These are phyloP conservation scores for Lachancea sp. DNA, from an alignment of 805 yeast species.

Conservation along the genomic window DNA sequence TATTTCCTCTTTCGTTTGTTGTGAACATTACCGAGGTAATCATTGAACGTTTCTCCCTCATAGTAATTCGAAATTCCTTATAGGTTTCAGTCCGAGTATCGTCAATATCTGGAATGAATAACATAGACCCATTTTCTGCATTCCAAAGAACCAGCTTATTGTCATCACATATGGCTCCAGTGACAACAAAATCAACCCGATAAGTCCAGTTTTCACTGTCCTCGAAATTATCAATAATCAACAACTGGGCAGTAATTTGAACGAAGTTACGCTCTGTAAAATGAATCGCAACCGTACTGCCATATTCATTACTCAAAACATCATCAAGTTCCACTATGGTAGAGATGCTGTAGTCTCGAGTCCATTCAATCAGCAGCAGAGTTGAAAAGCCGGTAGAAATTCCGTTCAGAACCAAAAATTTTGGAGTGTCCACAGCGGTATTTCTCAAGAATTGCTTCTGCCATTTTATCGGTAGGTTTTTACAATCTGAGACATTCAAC, in stretches of 20 bases:
- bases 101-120: slow-evolving; percentile 10
- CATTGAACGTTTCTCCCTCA: slow-evolving; percentile 8
- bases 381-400: not conserved
- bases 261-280: slow-evolving; percentile 13
- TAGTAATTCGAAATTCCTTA: slow-evolving; percentile 19
- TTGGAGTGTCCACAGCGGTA: not conserved
- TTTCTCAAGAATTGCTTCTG: not conserved
- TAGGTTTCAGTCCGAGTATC: not conserved
- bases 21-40: slow-evolving; percentile 3
- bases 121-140: slow-evolving; percentile 4
- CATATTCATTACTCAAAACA: slow-evolving; percentile 11
- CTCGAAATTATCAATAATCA: slow-evolving; percentile 11
- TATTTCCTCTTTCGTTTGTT: not conserved
- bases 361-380: slow-evolving; percentile 1
- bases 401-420: not conserved
- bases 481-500: slow-evolving; percentile 2
- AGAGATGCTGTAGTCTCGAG: not conserved
- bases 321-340: slow-evolving; percentile 17
- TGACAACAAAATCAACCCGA: slow-evolving; percentile 12
- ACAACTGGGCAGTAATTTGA: slow-evolving; percentile 14
- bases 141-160: slow-evolving; percentile 19
- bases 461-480: slow-evolving; percentile 1
- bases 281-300: slow-evolving; percentile 9
- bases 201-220: not conserved
- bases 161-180: slow-evolving; percentile 10